Evolutionary conservation across 768 basidiomycete species (phyloP), one percentile per base, ranked within the genome.

Genomic region (Podaxis sp.): DNA sequence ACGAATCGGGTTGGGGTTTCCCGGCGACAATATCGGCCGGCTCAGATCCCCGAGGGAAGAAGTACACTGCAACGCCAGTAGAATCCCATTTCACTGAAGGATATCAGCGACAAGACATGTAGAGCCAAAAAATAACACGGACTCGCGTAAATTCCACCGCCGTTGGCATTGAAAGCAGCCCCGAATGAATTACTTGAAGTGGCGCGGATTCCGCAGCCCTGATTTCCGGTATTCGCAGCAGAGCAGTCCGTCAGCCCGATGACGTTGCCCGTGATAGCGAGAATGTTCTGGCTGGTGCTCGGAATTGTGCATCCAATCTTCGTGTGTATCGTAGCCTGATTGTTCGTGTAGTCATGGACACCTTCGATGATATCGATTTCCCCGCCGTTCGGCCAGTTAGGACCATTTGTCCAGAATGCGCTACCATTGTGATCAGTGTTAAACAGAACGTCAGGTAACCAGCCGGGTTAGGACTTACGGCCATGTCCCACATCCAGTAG

Each of bases 61-160:
- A 96, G 77, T 82, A 95, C 26, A 95, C 76, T 11, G 87, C 79
- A 68, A 98, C 86, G 30, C 95, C 95, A 55, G 77, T 75, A 54
- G 80, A 73, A 72, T 88, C 87, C 93, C 93, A 95, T 71, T 83
- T 81, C 88, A 90, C 85, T 89, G 69, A n/a, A 56, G 37, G 44
- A 48, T 54, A 52, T 46, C 41, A 66, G 57, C 8, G 58, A 60
- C 15, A 44, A 57, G 61, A 15, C 60, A 54, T 13, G 30, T 44
- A 4, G 58, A 20, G n/a, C 51, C 51, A 62, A 55, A 50, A 6
- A 30, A 12, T 36, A 58, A 24, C n/a, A 84, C 91, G 73, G 70
- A 95, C 93, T 93, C 56, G 91, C 91, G 76, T 94, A 96, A 56
- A 94, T 90, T 67, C 95, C 95, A 50, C 95, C 95, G 10, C 87